phyloP scores from a whole-genome alignment of 305 asterid genomes.

The Solanum chacoense region DNA sequence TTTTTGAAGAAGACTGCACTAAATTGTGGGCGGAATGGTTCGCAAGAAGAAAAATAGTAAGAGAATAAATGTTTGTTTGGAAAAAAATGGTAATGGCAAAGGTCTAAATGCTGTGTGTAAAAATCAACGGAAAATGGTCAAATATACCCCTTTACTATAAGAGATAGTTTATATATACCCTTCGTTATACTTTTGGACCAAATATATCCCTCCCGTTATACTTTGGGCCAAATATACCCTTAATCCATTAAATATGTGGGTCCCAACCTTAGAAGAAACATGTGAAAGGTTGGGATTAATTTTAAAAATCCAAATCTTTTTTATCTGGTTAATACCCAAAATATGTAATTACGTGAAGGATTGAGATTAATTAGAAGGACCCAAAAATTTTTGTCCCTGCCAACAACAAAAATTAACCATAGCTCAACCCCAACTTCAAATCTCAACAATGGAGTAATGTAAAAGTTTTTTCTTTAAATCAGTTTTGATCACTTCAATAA shows the following conservation, averaged over 20 bases:
- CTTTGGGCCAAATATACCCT: background rate
- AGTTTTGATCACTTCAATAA: too few relatives aligned
- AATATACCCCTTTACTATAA: too few relatives aligned
- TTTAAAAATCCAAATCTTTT: background rate
- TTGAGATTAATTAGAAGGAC: background rate
- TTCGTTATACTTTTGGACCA: too few relatives aligned
- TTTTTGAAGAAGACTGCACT: background rate
- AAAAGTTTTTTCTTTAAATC: background rate
- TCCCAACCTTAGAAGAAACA: background rate
- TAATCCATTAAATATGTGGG: background rate
- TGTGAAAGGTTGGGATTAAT: background rate
- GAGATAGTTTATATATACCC: background rate
- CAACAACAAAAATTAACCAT: background rate
- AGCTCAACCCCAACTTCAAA: background rate
- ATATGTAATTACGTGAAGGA: background rate
- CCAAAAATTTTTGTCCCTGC: background rate
- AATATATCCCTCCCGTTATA: too few relatives aligned
- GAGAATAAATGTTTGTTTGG: background rate
- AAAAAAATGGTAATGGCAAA: background rate
- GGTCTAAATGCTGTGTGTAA: background rate
- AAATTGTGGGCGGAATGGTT: background rate
- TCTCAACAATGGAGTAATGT: background rate
- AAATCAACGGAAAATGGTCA: background rate
- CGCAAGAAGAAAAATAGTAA: background rate
- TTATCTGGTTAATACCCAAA: background rate